Percentiles rank a stretch among this genome's conserved stretches.
These are phyloP conservation scores for Hymenoscyphus scutula DNA, from an alignment of 2,329 filamentous ascomycete genomes.

Conservation along the genomic window DNA sequence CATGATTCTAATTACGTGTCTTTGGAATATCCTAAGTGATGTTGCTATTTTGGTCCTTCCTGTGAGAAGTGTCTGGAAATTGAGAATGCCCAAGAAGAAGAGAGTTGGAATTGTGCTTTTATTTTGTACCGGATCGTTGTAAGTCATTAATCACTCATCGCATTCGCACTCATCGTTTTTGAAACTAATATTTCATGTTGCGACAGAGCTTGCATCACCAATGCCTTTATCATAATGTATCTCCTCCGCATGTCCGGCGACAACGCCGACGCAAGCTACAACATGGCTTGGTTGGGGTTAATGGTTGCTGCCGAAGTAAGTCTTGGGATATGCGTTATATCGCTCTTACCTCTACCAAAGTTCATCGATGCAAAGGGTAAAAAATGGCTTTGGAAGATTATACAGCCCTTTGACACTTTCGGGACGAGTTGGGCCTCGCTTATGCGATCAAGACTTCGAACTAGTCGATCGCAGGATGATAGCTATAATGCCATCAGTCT, in stretches of 20 bases:
- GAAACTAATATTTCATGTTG: not conserved
- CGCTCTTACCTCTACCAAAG: not conserved
- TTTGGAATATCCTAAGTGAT: not conserved
- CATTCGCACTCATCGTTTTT: not conserved
- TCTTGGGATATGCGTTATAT: not conserved
- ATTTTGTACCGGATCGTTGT: slow-evolving; percentile 1
- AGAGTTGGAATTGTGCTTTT: not conserved
- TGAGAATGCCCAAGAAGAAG: not conserved
- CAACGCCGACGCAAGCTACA: not conserved
- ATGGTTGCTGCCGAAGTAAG: not conserved
- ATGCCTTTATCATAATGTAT: not conserved
- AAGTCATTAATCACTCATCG: not conserved
- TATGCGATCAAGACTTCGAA: not conserved
- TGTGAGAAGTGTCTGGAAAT: not conserved
- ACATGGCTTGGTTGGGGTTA: not conserved
- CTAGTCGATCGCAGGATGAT: not conserved
- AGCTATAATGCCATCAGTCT: not conserved
- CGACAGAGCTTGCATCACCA: not conserved
- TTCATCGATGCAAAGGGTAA: not conserved
- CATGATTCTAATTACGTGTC: not conserved
- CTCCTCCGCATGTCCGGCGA: not conserved
- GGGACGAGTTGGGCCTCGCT: not conserved
- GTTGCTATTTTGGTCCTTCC: not conserved
- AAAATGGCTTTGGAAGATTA: not conserved
- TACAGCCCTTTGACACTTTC: not conserved